Percentiles rank a stretch among this genome's conserved stretches.
Evolutionary conservation across 352 stramenopile genomes (phyloP).

Genomic region (Globisporangium perplexum): DNA sequence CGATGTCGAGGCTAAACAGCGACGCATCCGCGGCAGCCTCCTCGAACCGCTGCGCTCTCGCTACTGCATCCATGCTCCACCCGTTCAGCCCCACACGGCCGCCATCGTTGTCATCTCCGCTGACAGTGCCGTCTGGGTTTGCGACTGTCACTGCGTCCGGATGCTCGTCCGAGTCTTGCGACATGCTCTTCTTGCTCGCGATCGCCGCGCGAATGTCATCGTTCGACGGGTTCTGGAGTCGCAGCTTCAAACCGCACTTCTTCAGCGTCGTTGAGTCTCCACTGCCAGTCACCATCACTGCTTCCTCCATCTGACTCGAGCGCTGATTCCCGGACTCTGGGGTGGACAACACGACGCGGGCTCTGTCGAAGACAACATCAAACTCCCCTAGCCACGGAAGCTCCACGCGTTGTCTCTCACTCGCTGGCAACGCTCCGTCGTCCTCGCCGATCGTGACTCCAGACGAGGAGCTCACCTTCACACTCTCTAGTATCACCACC

Average conservation of each 20-base stretch:
- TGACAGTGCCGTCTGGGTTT: slow-evolving; percentile 31
- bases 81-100: slow-evolving; percentile 75
- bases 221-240: slow-evolving; percentile 38
- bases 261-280: slow-evolving; percentile 28
- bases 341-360: slow-evolving; percentile 37
- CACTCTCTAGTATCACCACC: slow-evolving; percentile 54
- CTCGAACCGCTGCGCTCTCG: slow-evolving; percentile 58
- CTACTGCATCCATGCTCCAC: slow-evolving; percentile 66
- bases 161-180: slow-evolving; percentile 63
- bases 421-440: slow-evolving; percentile 5
- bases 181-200: slow-evolving; percentile 57
- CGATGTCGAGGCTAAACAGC: slow-evolving; percentile 55
- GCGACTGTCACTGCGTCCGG: slow-evolving; percentile 24
- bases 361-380: slow-evolving; percentile 44
- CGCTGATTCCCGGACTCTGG: slow-evolving; percentile 57
- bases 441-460: slow-evolving; percentile 4
- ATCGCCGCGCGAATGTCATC: slow-evolving; percentile 43
- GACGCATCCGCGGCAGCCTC: slow-evolving; percentile 39
- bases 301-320: slow-evolving; percentile 28
- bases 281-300: slow-evolving; percentile 32
- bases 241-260: slow-evolving; percentile 39
- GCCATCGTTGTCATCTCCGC: slow-evolving; percentile 76
- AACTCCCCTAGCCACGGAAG: slow-evolving; percentile 75
- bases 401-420: slow-evolving; percentile 4
- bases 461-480: slow-evolving; percentile 35